Conservation (phyloP, 371 early-diverging fungal species). For the Dinochytrium kinnereticum region DNA sequence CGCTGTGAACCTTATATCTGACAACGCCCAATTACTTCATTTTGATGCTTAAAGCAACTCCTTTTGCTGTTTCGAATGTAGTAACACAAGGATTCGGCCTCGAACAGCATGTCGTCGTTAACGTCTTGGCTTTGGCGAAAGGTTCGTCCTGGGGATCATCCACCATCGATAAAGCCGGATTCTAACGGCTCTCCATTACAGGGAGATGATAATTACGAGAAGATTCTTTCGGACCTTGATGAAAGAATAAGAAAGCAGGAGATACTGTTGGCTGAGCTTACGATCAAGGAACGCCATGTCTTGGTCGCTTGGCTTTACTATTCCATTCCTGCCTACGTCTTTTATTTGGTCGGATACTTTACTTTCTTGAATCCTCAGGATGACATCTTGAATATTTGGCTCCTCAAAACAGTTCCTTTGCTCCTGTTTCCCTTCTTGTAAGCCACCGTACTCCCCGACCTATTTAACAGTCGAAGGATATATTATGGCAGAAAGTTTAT, state of each 20-base stretch:
- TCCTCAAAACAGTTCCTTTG: constrained; percentile 58
- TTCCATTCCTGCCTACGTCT: constrained; percentile 67
- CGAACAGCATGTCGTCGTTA: neutral
- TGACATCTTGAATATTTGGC: constrained; percentile 54
- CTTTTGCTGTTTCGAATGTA: too few species aligned
- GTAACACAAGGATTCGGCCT: too few species aligned
- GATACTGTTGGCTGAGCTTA: constrained; percentile 4
- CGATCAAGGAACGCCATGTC: neutral
- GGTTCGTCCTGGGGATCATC: neutral
- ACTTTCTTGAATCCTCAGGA: constrained; percentile 55
- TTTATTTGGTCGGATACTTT: constrained; percentile 64
- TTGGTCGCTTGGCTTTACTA: constrained; percentile 73
- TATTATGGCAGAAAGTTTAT: constrained; percentile 22
- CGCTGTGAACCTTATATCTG: too few species aligned
- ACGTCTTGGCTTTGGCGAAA: constrained; percentile 6
- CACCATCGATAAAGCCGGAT: too few species aligned
- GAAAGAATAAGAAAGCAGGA: constrained; percentile 20
- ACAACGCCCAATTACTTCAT: too few species aligned
- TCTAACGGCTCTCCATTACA: too few species aligned
- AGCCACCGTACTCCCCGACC: constrained; percentile 14
- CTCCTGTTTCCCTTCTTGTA: constrained; percentile 63
- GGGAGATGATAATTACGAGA: constrained; percentile 21
- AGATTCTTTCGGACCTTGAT: constrained; percentile 19
- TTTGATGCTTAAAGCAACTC: too few species aligned
- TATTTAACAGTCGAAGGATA: constrained; percentile 7